These are phyloP conservation scores for Pythium folliculosum DNA, from an alignment of 352 stramenopile species.

Conservation along the genomic window DNA sequence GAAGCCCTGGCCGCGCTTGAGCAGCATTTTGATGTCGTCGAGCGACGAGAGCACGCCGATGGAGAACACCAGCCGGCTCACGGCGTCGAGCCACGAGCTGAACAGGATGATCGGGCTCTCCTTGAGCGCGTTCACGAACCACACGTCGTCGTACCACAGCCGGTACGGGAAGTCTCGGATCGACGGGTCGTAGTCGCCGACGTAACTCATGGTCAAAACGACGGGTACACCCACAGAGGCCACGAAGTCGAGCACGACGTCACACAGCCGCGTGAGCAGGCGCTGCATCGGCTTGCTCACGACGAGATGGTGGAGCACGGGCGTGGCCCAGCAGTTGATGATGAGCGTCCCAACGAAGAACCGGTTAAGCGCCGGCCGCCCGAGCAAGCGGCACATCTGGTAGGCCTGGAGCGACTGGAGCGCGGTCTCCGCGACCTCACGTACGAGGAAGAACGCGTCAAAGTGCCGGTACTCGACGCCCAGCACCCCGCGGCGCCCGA, in stretches of 20 bases:
- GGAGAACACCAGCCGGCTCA: slow-evolving; percentile 21
- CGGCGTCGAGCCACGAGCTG: slow-evolving; percentile 18
- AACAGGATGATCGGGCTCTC: slow-evolving; percentile 23
- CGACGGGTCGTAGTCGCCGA: not conserved
- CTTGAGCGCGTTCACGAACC: slow-evolving; percentile 16
- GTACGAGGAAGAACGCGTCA: slow-evolving; percentile 18
- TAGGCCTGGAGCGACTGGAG: slow-evolving; percentile 24
- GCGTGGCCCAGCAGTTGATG: slow-evolving; percentile 27
- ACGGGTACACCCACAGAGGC: slow-evolving; percentile 12
- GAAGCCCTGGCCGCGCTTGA: not conserved
- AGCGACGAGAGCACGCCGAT: slow-evolving; percentile 17
- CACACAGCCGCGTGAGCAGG: slow-evolving; percentile 8
- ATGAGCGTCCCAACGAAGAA: slow-evolving; percentile 20
- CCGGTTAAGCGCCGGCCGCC: slow-evolving; percentile 11
- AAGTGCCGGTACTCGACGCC: slow-evolving; percentile 21
- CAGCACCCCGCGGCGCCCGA: slow-evolving; percentile 8
- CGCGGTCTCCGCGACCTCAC: slow-evolving; percentile 17
- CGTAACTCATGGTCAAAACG: slow-evolving; percentile 8
- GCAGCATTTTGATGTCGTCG: slow-evolving; percentile 11
- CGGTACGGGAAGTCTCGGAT: slow-evolving; percentile 1
- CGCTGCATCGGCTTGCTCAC: slow-evolving; percentile 13
- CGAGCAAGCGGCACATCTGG: slow-evolving; percentile 19
- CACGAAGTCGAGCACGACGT: slow-evolving; percentile 25
- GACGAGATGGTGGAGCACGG: slow-evolving; percentile 11
- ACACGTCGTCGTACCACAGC: slow-evolving; percentile 26